Evolutionary conservation across 1,139 yeast species (phyloP).

Genomic region (Suhomyces bribrorum): DNA sequence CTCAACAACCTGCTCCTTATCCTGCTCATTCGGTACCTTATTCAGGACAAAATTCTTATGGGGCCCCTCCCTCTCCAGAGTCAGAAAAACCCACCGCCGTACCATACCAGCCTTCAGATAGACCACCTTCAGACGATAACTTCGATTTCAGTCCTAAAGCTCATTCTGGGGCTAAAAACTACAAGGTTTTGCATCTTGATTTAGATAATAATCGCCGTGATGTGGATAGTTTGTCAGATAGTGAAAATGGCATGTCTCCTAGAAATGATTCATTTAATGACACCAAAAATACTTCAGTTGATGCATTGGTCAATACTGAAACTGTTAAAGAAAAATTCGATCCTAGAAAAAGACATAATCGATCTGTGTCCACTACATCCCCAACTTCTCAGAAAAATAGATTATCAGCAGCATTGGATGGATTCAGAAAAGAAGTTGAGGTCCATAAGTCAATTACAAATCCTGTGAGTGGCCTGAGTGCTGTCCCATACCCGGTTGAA

Average conservation of each 20-base stretch:
- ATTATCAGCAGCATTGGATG: conserved; percentile 34
- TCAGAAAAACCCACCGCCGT: not conserved
- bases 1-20: not conserved
- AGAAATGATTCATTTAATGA: conserved; percentile 17
- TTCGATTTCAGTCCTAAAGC: conserved; percentile 20
- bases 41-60: not conserved
- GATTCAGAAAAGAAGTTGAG: conserved; percentile 33
- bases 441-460: conserved; percentile 19
- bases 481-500: conserved; percentile 11
- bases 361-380: not conserved
- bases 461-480: conserved; percentile 1
- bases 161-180: conserved; percentile 21
- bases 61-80: conserved; percentile 6
- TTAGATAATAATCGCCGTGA: conserved; percentile 16
- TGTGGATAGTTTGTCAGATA: conserved; percentile 11
- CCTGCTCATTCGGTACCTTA: no score
- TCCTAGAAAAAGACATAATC: conserved; percentile 10
- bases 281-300: conserved; percentile 23
- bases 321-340: conserved; percentile 6
- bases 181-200: conserved; percentile 34
- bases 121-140: conserved; percentile 12
- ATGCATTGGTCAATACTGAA: conserved; percentile 5
- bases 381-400: conserved; percentile 14
- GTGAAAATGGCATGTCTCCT: conserved; percentile 14
- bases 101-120: not conserved